A percentile compares a stretch with the other conserved stretches of the same genome.
Conservation (phyloP, 1,284 basidiomycete genomes). For the Moesziomyces antarcticus region DNA sequence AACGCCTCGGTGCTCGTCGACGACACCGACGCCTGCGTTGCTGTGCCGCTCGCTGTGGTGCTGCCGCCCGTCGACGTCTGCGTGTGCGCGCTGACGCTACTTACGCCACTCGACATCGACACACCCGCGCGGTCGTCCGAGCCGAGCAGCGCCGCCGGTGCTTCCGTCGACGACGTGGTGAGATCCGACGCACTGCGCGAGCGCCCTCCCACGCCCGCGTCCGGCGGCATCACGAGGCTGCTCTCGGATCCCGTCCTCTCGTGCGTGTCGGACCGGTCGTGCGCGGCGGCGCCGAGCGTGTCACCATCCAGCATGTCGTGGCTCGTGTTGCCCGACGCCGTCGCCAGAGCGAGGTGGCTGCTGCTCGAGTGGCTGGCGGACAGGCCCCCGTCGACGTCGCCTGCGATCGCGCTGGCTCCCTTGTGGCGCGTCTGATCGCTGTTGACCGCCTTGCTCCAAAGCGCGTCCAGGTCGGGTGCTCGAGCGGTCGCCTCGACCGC, state of each 20-base stretch:
- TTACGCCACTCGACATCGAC: slow-evolving; percentile 6
- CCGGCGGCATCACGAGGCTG: slow-evolving; percentile 26
- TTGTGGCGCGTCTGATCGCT: slow-evolving; percentile 39
- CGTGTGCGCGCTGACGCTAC: slow-evolving; percentile 3
- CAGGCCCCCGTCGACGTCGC: slow-evolving; percentile 1
- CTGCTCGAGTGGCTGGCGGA: slow-evolving; percentile 23
- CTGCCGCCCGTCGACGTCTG: slow-evolving; percentile 9
- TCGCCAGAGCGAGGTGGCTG: slow-evolving; percentile 8
- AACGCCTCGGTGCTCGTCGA: slow-evolving; percentile 13
- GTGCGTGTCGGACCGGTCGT: slow-evolving; percentile 12
- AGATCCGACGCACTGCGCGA: slow-evolving; percentile 46
- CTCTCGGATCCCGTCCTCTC: slow-evolving; percentile 33
- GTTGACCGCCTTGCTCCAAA: slow-evolving; percentile 58
- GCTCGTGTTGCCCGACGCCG: slow-evolving; percentile 29
- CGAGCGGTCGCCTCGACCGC: slow-evolving; percentile 42
- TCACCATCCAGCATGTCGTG: slow-evolving; percentile 22
- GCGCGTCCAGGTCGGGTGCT: slow-evolving; percentile 54
- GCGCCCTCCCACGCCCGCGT: slow-evolving; percentile 11
- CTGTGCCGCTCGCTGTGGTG: not conserved
- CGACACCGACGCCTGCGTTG: slow-evolving; percentile 7
- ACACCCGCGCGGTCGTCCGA: slow-evolving; percentile 2
- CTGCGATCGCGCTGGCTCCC: slow-evolving; percentile 3
- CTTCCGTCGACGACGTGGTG: slow-evolving; percentile 38
- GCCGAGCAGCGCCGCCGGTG: not conserved
- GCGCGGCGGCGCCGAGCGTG: not conserved